Percentiles rank a stretch among this genome's conserved stretches.
Evolutionary conservation across 306 rosid genomes (phyloP).

Genomic region (Betula pendula): DNA sequence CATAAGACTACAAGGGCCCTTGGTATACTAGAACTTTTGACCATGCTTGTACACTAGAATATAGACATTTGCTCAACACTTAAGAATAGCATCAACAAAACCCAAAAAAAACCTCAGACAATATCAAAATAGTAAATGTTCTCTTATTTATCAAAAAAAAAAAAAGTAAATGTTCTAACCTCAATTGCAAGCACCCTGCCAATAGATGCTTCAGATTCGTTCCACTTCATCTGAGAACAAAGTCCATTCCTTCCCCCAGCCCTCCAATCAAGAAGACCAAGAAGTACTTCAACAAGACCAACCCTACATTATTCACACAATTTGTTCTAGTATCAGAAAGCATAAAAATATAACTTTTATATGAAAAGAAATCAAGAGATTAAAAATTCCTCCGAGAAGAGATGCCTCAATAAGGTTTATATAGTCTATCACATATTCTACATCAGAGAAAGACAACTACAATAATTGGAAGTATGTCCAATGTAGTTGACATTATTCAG

Average conservation of each 20-base stretch:
- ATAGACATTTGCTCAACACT: neutral
- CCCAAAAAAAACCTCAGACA: neutral
- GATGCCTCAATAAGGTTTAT: neutral
- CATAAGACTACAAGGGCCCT: neutral
- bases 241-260: slow-evolving; percentile 97
- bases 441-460: neutral
- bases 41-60: neutral
- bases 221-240: slow-evolving; percentile 98
- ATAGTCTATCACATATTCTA: neutral
- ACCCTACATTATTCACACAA: slow-evolving; percentile 62
- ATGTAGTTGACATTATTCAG: neutral
- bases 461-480: neutral
- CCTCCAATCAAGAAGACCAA: slow-evolving; percentile 99
- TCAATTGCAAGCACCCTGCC: slow-evolving; percentile 98
- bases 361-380: slow-evolving; percentile 1
- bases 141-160: too few species aligned
- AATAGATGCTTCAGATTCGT: slow-evolving; percentile 98
- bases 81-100: slow-evolving; percentile 13
- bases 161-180: slow-evolving; percentile 48
- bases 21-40: neutral
- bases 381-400: neutral
- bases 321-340: slow-evolving; percentile 17
- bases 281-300: slow-evolving; percentile 97
- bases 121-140: slow-evolving; percentile 10
- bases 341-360: slow-evolving; percentile 9